A percentile compares a stretch with the other conserved stretches of the same genome.
Conservation (phyloP, 2,329 filamentous ascomycete genomes). For the Epichloe gansuensis region DNA sequence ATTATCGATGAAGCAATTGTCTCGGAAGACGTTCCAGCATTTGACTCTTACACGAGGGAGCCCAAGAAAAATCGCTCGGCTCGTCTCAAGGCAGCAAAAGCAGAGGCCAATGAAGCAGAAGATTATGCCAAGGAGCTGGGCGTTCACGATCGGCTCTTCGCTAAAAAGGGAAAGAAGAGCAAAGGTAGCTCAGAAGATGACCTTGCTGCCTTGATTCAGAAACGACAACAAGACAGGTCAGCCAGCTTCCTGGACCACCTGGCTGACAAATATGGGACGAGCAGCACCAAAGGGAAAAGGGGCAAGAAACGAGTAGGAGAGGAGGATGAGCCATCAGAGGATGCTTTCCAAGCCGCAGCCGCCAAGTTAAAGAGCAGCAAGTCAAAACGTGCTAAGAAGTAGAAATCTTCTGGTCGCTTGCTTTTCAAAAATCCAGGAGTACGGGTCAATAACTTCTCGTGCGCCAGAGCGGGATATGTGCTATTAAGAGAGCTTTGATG, state of each 20-base stretch:
- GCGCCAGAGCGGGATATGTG: not conserved
- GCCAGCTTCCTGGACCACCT: slow-evolving; percentile 57
- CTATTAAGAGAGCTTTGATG: not conserved
- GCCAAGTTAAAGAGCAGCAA: slow-evolving; percentile 28
- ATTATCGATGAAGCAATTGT: slow-evolving; percentile 76
- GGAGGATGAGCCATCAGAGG: slow-evolving; percentile 46
- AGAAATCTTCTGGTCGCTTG: not conserved
- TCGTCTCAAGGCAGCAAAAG: slow-evolving; percentile 47
- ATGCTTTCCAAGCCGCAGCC: slow-evolving; percentile 46
- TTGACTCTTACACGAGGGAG: slow-evolving; percentile 60
- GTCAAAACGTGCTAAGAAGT: slow-evolving; percentile 5
- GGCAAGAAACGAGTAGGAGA: slow-evolving; percentile 43
- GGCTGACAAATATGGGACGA: slow-evolving; percentile 60
- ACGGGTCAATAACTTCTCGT: not conserved
- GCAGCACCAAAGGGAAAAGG: slow-evolving; percentile 31
- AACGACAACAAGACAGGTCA: slow-evolving; percentile 50
- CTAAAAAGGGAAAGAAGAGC: slow-evolving; percentile 32
- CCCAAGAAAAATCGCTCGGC: slow-evolving; percentile 48
- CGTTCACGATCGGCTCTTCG: slow-evolving; percentile 57
- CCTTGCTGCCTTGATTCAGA: slow-evolving; percentile 63
- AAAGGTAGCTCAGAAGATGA: slow-evolving; percentile 34
- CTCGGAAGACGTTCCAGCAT: slow-evolving; percentile 51
- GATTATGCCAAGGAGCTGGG: slow-evolving; percentile 64
- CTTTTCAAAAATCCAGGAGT: not conserved
- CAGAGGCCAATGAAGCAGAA: slow-evolving; percentile 60